Base-by-base conservation (phyloP, 1,284 basidiomycete genomes). In the Apiotrichum laibachii region DNA sequence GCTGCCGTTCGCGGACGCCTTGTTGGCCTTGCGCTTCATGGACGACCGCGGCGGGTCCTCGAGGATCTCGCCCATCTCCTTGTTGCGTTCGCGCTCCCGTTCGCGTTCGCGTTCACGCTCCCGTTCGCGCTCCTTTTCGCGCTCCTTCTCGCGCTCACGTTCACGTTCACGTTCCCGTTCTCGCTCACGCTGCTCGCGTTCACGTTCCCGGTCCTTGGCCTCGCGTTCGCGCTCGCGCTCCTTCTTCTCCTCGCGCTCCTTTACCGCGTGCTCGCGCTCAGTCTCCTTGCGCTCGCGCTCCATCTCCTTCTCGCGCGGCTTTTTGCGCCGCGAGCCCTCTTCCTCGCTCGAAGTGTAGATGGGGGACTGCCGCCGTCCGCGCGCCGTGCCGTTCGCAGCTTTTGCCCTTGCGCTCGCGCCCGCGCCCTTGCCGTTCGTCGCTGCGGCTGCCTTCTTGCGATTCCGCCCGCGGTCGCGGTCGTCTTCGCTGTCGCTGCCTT, bases 401-500 rank as follows among this genome's bases (percentile, higher is more conserved):
- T 45, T 52, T 1, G 49, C 31, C 18, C 47, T 26, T 5, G 49
- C 35, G n/a, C 40, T 16, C 9, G 45, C 31, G 18, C 47, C 19
- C 7, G 49, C 35, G n/a, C 40, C 43, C 34, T 62, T 62, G 40
- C 56, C 56, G 33, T 62, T 58, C 16, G 56, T 26, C 16, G 56
- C 40, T 2, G 49, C n/a, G 22, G 53, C 33, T 15, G 40, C 39
- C 6, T 33, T 39, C 35, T 33, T 48, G 19, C 58, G 59, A 2
- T 7, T 26, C 12, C 55, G 61, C 33, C 49, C 43, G 9, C 55
- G 47, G 5, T 42, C 55, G n/a, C 56, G 50, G 26, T 53, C 62
- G 50, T 46, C 50, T 18, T 59, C 61, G 54, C 50, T 53, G 31
- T 63, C 61, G 26, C 53, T 60, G 26, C 39, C 37, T 44, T 61